A percentile compares a stretch with the other conserved stretches of the same genome.
Conservation (phyloP, 495 filamentous ascomycete species). For the Rusavskia elegans region DNA sequence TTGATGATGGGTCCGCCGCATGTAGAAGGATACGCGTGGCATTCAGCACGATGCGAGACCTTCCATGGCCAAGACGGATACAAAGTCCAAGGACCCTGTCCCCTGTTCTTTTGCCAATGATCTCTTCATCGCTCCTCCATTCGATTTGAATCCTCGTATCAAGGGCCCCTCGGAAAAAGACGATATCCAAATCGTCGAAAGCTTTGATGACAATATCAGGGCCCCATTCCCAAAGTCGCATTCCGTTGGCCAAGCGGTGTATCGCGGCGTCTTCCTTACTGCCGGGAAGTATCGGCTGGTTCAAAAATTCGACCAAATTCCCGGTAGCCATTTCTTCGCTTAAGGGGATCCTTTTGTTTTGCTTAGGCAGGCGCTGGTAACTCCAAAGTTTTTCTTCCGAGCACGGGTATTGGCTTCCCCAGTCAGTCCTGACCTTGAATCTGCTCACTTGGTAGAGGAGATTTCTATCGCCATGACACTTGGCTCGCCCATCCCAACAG, state of each 20-base stretch:
- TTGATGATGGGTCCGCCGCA: not conserved
- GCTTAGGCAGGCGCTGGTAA: not conserved
- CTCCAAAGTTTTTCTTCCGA: too few relatives aligned
- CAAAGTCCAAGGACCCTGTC: not conserved
- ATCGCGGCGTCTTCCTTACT: not conserved
- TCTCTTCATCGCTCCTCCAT: not conserved
- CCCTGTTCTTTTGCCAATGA: not conserved
- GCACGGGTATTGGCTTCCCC: not conserved
- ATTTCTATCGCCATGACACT: not conserved
- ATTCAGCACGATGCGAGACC: not conserved
- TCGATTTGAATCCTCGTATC: not conserved
- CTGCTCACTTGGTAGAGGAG: not conserved
- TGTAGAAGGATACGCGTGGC: not conserved
- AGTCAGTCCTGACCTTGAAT: not conserved
- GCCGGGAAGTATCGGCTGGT: not conserved
- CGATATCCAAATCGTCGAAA: slow-evolving; percentile 2
- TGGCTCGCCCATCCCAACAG: not conserved
- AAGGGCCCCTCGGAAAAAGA: slow-evolving; percentile 1
- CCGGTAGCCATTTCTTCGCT: not conserved
- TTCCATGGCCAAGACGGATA: not conserved
- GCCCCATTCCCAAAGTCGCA: not conserved
- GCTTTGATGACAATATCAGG: slow-evolving; percentile 6
- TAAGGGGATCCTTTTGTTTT: not conserved
- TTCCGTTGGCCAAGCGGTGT: not conserved
- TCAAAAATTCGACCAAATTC: not conserved